These are phyloP conservation scores for Entonaema liquescens DNA, from an alignment of 495 filamentous ascomycete genomes.

Conservation along the genomic window DNA sequence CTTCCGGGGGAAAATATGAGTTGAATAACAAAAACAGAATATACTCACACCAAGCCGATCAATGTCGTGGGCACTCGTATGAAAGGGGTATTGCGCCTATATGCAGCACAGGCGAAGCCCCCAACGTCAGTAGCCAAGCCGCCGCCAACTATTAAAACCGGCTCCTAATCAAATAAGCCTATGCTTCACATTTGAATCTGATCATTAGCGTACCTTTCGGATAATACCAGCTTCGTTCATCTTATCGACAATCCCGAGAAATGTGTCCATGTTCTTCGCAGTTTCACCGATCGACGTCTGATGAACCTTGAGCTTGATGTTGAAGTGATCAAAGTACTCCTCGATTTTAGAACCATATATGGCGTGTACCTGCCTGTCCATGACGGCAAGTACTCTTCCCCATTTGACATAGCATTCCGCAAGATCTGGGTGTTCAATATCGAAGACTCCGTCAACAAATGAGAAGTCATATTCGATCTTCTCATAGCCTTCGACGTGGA, in stretches of 20 bases:
- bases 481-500: conserved; percentile 70
- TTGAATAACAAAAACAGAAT: no score
- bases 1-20: no score
- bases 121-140: conserved; percentile 72
- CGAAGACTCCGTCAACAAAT: conserved; percentile 70
- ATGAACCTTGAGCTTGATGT: conserved; percentile 64
- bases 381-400: conserved; percentile 66
- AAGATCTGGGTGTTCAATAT: conserved; percentile 59
- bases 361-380: conserved; percentile 67
- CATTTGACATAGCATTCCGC: conserved; percentile 66
- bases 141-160: conserved; percentile 70
- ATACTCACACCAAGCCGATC: conserved; percentile 63
- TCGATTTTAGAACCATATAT: conserved; percentile 67
- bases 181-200: neutral
- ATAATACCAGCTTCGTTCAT: conserved; percentile 73
- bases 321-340: conserved; percentile 64
- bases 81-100: conserved; percentile 64
- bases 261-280: conserved; percentile 68
- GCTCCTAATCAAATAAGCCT: conserved; percentile 53
- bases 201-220: conserved; percentile 55
- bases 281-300: conserved; percentile 72
- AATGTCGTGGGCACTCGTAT: conserved; percentile 71
- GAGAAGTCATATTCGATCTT: conserved; percentile 74
- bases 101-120: conserved; percentile 70
- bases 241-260: conserved; percentile 67